Evolutionary conservation across 2,329 filamentous ascomycete genomes (phyloP).

Genomic region (Acephala macrosclerotiorum): DNA sequence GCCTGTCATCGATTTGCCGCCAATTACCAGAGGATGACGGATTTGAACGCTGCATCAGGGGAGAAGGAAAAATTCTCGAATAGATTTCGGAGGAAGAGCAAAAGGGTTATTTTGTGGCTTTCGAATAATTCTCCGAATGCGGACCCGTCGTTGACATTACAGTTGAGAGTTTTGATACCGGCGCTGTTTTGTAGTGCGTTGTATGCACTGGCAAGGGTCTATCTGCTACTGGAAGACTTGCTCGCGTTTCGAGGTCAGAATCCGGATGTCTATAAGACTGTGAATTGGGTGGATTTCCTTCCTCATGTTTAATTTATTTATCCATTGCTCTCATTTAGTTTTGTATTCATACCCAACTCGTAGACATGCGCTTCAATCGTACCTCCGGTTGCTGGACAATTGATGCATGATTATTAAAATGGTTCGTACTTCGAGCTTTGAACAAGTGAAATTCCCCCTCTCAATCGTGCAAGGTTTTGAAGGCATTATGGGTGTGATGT

Average conservation of each 20-base stretch:
- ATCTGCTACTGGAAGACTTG: slow-evolving; percentile 7
- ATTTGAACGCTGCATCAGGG: not conserved
- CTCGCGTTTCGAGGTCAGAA: slow-evolving; percentile 10
- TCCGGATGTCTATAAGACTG: slow-evolving; percentile 10
- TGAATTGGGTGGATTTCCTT: slow-evolving; percentile 9
- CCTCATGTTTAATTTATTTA: not conserved
- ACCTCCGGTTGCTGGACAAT: too few relatives aligned
- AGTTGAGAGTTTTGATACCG: slow-evolving; percentile 4
- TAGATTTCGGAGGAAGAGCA: not conserved
- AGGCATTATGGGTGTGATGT: too few relatives aligned
- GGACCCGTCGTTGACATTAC: slow-evolving; percentile 5
- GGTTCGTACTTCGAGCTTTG: too few relatives aligned
- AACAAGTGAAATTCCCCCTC: too few relatives aligned
- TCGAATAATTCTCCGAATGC: slow-evolving; percentile 8
- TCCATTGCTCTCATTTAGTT: too few relatives aligned
- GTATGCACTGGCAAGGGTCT: slow-evolving; percentile 4
- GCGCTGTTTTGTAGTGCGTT: not conserved
- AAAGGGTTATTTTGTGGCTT: not conserved
- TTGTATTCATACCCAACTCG: too few relatives aligned
- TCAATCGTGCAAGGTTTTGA: too few relatives aligned
- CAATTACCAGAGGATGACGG: not conserved
- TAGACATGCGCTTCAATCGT: too few relatives aligned
- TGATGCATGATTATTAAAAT: too few relatives aligned
- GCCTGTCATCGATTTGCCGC: not conserved
- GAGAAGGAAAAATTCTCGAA: not conserved